Evolutionary conservation across 1,139 yeast genomes (phyloP), one percentile per base, ranked within the genome.

Genomic region (Nakaseomyces kungkrabaensis): DNA sequence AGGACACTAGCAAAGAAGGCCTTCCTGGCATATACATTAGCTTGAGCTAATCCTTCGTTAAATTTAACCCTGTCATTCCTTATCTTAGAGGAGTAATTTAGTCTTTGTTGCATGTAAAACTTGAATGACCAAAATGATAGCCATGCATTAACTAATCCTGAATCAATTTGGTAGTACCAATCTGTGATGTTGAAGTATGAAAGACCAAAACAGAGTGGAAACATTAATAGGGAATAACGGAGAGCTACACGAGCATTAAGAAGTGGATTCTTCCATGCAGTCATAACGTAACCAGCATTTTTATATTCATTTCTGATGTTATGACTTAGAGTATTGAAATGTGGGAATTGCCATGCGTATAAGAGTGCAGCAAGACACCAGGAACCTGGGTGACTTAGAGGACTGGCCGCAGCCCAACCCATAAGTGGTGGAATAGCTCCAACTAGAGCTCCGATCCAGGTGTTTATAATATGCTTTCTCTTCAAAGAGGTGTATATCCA

Each of bases 271-370:
- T 84, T 92, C 70, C 89, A 90, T 0, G 96, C 95, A 0, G 97
- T 77, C 99, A 92, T 92, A 13, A 88, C 89, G 67, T 92, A 92
- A 0, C 98, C 98, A 0, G 98, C 98, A 48, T 77, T 75, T 60
- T 85, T 82, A 63, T 92, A 92, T 65, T 92, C 97, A 50, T 81
- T 82, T 47, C 92, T 84, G 51, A 92, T 82, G 58, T 84, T 84
- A 69, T 92, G 96, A 50, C 95, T 84, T 47, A 92, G 75, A 0
- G 97, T 80, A 70, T 92, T 92, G 72, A 92, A 92, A 67, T 92
- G 99, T 4, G 99, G 99, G 66, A 92, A 92, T 69, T 92, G 99
- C 99, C 99, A 92, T 4, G 97, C 96, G 65, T 86, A 92, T 41
- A 92, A 72, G 50, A 94, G 71, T 0, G 85, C 89, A 1, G 97